A percentile compares a stretch with the other conserved stretches of the same genome.
phyloP scores from a whole-genome alignment of 257 asterid species.

The Euphrasia confusa region DNA sequence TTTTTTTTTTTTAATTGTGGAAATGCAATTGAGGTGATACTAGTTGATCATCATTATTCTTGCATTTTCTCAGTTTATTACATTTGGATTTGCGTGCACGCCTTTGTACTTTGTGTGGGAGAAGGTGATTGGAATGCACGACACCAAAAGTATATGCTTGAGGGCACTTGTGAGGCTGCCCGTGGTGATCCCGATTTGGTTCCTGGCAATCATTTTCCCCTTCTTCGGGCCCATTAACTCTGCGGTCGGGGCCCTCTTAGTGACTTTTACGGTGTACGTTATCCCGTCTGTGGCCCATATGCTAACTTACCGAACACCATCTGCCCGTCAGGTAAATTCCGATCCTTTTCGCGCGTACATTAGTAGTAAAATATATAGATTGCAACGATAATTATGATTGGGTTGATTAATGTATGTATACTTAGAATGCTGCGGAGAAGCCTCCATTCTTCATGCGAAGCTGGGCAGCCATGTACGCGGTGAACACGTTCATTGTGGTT shows the following conservation, averaged over 20 bases:
- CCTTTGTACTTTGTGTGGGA: too few relatives aligned
- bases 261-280: constrained; percentile 83
- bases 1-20: too few relatives aligned
- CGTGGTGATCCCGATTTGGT: constrained; percentile 36
- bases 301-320: constrained; percentile 65
- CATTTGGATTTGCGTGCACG: constrained; percentile 28
- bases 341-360: too few relatives aligned
- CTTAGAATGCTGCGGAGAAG: constrained; percentile 87
- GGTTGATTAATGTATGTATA: background rate
- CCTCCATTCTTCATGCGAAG: constrained; percentile 77
- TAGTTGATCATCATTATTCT: too few relatives aligned
- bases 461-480: constrained; percentile 69
- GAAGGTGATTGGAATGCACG: too few relatives aligned
- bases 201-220: constrained; percentile 77
- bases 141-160: too few relatives aligned
- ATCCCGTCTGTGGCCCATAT: constrained; percentile 82
- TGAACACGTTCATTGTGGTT: constrained; percentile 49
- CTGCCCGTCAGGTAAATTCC: constrained; percentile 66
- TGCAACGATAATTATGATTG: background rate
- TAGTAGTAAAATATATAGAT: background rate
- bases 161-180: too few relatives aligned
- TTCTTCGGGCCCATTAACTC: constrained; percentile 46
- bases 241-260: constrained; percentile 69
- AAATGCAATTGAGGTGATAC: too few relatives aligned
- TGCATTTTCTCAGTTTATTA: constrained; percentile 48